Conservation (phyloP, 495 filamentous ascomycete genomes). For the Echria macrotheca region DNA sequence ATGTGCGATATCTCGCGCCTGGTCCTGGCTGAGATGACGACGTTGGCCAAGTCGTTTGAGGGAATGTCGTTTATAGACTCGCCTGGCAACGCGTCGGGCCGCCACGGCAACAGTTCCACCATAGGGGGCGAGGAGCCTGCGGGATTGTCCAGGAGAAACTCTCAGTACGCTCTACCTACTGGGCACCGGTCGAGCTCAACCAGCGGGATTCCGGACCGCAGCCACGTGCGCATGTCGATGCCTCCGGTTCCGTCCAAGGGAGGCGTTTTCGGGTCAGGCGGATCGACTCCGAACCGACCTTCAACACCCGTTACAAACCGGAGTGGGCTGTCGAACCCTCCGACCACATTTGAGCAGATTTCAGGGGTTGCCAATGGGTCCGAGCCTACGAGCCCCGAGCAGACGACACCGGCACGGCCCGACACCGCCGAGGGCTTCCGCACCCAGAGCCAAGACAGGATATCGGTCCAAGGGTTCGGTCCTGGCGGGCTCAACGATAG, state of each 20-base stretch:
- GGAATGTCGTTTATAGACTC: conserved; percentile 74
- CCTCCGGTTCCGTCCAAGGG: conserved; percentile 46
- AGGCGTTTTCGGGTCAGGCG: conserved; percentile 30
- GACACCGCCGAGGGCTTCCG: conserved; percentile 33
- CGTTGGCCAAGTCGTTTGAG: conserved; percentile 79
- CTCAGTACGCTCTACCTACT: conserved; percentile 43
- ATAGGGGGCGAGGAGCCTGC: conserved; percentile 34
- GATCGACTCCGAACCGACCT: conserved; percentile 45
- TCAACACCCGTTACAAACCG: conserved; percentile 47
- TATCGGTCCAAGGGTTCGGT: conserved; percentile 80
- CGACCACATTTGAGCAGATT: conserved; percentile 70
- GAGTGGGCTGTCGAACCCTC: conserved; percentile 49
- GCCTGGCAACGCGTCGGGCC: conserved; percentile 45
- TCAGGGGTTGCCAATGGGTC: conserved; percentile 31
- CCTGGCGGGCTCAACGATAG: conserved; percentile 66
- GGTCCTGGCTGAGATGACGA: conserved; percentile 81
- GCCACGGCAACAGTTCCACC: conserved; percentile 26
- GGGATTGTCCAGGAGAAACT: conserved; percentile 44
- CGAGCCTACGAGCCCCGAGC: conserved; percentile 31
- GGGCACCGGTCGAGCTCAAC: conserved; percentile 45
- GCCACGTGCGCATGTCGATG: conserved; percentile 71
- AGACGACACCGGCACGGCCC: conserved; percentile 21
- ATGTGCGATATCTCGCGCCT: conserved; percentile 86
- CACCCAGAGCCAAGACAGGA: conserved; percentile 63
- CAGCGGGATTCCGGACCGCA: conserved; percentile 40